These are phyloP conservation scores for Trypanosoma mega DNA, from an alignment of 208 protist species.

Conservation along the genomic window DNA sequence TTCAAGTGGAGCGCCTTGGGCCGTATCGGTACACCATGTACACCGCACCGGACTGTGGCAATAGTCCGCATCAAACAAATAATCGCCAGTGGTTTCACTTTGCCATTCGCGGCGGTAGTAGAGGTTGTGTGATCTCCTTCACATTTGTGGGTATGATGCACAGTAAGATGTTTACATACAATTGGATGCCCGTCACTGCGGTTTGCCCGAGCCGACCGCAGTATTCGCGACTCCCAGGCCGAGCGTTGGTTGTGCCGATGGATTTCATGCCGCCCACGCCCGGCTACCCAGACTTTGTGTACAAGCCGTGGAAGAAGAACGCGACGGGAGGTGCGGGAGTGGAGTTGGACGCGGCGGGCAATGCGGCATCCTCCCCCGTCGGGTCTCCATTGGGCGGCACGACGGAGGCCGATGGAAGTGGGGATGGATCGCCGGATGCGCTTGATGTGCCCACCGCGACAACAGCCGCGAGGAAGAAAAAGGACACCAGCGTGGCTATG, in stretches of 20 bases:
- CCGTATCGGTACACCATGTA: conserved; percentile 74
- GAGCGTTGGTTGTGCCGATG: conserved; percentile 49
- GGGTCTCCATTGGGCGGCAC: conserved; percentile 1
- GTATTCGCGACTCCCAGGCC: conserved; percentile 69
- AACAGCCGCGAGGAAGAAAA: conserved; percentile 38
- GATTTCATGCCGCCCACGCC: conserved; percentile 79
- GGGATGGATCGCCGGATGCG: conserved; percentile 18
- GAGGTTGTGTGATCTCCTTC: conserved; percentile 54
- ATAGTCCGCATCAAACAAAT: conserved; percentile 75
- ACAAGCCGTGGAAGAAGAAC: conserved; percentile 39
- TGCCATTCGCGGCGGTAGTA: conserved; percentile 69
- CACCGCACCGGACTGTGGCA: conserved; percentile 84
- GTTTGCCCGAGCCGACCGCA: conserved; percentile 49
- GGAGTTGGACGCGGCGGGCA: conserved; percentile 31
- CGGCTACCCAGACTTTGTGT: conserved; percentile 65
- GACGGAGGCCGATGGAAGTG: conserved; percentile 15
- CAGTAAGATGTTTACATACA: conserved; percentile 82
- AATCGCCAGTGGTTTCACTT: conserved; percentile 94
- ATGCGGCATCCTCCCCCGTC: conserved; percentile 17
- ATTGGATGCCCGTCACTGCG: conserved; percentile 80
- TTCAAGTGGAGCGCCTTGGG: conserved; percentile 77
- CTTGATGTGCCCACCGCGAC: conserved; percentile 20
- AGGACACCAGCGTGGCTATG: conserved; percentile 71
- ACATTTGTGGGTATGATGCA: conserved; percentile 85
- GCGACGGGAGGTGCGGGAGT: conserved; percentile 10